Evolutionary conservation across 306 rosid genomes (phyloP), one percentile per base, ranked within the genome.

Genomic region (Acacia melanoxylon): DNA sequence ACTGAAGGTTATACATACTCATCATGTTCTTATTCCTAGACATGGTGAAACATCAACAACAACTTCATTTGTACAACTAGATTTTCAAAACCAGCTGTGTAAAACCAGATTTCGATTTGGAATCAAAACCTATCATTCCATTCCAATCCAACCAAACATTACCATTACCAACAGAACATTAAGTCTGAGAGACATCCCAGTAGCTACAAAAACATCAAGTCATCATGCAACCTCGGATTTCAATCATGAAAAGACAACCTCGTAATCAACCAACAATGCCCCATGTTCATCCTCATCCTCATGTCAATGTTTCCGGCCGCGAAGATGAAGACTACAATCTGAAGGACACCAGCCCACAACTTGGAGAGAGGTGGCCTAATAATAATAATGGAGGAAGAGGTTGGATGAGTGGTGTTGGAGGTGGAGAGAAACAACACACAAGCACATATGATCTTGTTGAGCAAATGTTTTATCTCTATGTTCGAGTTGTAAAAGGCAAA

Each of bases 391-490:
- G 81, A 19, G 89, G 92, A 72, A 83, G 91, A 85, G 96, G 94
- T 48, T 92, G 95, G 98, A 85, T 89, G 93, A 86, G 58, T 17
- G 78, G 82, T 17, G 76, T 94, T 11, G 99, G 91, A 86, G 75
- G 96, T 10, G 99, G 92, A 3, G 63, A 58, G 87, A 90, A 94
- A 83, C 83, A 82, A 85, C 80, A 82, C 31, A 33, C 96, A 6
- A 91, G 92, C 83, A 89, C 98, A 31, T 91, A 93, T 72, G 99
- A 95, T 80, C 94, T 95, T 20, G 98, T 95, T 56, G 96, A 95
- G 90, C 97, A 93, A 84, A 91, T 85, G 96, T 88, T 87, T 59
- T 91, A 91, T 88, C 90, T 95, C 3, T 95, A 91, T 25, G 94
- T 95, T 56, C 90, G 96, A 1, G 91, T 95, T 6, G 90, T 90